Evolutionary conservation across 2,329 filamentous ascomycete genomes (phyloP).

Genomic region (Hypoxylon sp.): DNA sequence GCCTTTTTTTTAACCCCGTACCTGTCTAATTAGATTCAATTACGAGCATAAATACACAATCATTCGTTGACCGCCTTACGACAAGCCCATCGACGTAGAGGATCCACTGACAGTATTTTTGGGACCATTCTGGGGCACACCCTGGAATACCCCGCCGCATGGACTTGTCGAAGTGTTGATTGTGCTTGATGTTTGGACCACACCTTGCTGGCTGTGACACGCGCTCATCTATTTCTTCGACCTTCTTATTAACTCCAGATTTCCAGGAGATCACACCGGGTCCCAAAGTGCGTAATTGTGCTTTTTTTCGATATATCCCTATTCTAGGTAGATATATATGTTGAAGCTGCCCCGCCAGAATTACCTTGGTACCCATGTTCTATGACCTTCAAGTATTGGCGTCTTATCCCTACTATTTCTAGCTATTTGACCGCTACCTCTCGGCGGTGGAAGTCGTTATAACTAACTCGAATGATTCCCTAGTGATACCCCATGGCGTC

Average conservation of each 20-base stretch:
- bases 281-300: slow-evolving; percentile 2
- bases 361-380: not conserved
- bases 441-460: not conserved
- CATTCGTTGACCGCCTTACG: slow-evolving; percentile 25
- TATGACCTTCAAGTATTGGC: not conserved
- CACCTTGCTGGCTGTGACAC: slow-evolving; percentile 2
- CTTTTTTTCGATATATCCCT: not conserved
- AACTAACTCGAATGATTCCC: slow-evolving; percentile 18
- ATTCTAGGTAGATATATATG: not conserved
- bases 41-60: slow-evolving; percentile 7
- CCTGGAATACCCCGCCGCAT: slow-evolving; percentile 28
- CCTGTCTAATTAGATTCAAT: not conserved
- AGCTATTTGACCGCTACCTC: not conserved
- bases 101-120: slow-evolving; percentile 23
- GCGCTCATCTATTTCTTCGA: not conserved
- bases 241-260: not conserved
- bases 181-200: not conserved
- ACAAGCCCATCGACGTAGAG: slow-evolving; percentile 5
- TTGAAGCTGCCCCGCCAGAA: not conserved
- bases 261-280: not conserved
- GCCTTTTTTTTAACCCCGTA: not conserved
- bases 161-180: slow-evolving; percentile 1
- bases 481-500: slow-evolving; percentile 37
- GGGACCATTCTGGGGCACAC: slow-evolving; percentile 19
- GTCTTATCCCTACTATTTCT: slow-evolving; percentile 4